Base-by-base conservation (phyloP, 352 stramenopile species). In the Peronospora belbahrii region DNA sequence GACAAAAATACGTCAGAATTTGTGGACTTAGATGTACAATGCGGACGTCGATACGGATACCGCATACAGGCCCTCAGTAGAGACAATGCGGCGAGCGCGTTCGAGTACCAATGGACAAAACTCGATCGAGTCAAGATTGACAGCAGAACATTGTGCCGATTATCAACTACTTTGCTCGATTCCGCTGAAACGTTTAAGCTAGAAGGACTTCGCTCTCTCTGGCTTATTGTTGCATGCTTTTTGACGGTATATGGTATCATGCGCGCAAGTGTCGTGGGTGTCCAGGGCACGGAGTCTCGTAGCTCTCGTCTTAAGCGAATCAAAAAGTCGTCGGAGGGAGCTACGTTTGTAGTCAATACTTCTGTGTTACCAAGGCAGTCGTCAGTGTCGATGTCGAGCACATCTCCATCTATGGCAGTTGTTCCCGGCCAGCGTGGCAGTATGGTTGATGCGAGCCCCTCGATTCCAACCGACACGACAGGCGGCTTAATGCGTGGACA, bases 221-320 rank as follows among this genome's bases (percentile, higher is more conserved):
- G 67, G 15, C 59, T 82, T 9, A 71, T 82, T 27, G 66, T 66
- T 19, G 61, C 67, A 19, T 82, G 67, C 49, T 78, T 82, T 41
- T 57, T 82, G 32, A 74, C 64, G 7, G 67, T 78, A 3, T 82
- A 76, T 42, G 67, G 57, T 2, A 57, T 78, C 36, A 76, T 78
- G 61, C 70, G 70, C 4, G 65, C 62, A 2, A 82, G 59, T 38
- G 64, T 78, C 27, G 74, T 64, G 61, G 44, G 70, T 20, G 59
- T 78, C 17, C 70, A 82, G 42, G 54, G 60, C 31, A 82, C 64
- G 2, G 64, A 69, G 18, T 72, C 70, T 42, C 70, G 70, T 36
- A 74, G 52, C 25, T 63, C 59, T 50, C 70, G 70, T 3, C 55
- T 82, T 2, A 74, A 74, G 33, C 56, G 64, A 19, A 82, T 82